Percentiles rank a stretch among this genome's conserved stretches.
These are phyloP conservation scores for Cylindricascospora bacillispora DNA, from an alignment of 1,139 yeast species.

Conservation along the genomic window DNA sequence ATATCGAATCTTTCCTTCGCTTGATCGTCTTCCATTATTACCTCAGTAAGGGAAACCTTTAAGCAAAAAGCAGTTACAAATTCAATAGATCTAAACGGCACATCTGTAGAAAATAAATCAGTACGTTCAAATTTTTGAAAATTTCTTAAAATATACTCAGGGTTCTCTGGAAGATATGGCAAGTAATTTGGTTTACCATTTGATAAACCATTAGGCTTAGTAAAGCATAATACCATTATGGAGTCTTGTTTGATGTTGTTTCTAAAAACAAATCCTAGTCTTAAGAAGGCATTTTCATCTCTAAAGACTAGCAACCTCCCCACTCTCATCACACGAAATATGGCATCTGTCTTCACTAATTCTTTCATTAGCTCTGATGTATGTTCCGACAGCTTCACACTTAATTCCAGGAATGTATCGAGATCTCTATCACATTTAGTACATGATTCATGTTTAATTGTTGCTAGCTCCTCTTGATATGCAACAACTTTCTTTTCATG, in stretches of 20 bases:
- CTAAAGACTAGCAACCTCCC: conserved; percentile 56
- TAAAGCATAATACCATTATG: conserved; percentile 18
- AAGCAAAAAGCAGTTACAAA: conserved; percentile 37
- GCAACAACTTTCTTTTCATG: conserved; percentile 55
- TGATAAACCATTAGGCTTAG: conserved; percentile 19
- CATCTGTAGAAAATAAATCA: conserved; percentile 31
- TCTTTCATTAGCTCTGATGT: conserved; percentile 38
- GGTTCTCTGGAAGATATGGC: conserved; percentile 41
- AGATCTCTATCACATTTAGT: conserved; percentile 30
- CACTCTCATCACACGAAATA: conserved; percentile 35
- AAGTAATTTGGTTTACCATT: conserved; percentile 27
- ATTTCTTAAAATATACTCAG: conserved; percentile 22
- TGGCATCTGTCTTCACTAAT: conserved; percentile 34
- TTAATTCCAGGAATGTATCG: conserved; percentile 33
- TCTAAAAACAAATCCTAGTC: conserved; percentile 44
- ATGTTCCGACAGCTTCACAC: conserved; percentile 34
- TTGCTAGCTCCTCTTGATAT: conserved; percentile 36
- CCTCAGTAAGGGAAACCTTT: conserved; percentile 31
- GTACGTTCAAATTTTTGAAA: conserved; percentile 26
- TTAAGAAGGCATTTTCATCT: conserved; percentile 31
- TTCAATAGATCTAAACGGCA: conserved; percentile 38
- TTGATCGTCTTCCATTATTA: conserved; percentile 34
- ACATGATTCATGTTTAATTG: conserved; percentile 29
- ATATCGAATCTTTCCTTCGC: conserved; percentile 33
- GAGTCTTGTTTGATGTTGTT: conserved; percentile 29